Conservation (phyloP, 2,329 filamentous ascomycete genomes). For the Phyllosticta paracitricarpa region DNA sequence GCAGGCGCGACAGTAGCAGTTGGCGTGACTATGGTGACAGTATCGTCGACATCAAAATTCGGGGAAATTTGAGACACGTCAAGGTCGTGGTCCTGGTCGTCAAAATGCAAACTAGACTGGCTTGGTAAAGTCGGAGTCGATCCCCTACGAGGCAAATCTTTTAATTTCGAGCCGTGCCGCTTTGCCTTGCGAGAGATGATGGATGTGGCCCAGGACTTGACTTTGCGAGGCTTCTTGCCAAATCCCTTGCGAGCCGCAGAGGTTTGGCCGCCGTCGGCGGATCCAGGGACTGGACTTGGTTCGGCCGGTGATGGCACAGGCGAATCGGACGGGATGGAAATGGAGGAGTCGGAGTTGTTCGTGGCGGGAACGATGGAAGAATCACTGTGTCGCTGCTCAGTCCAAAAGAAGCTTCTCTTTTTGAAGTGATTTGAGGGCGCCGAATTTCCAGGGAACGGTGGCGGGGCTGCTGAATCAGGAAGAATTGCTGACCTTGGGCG, state of each 20-base stretch:
- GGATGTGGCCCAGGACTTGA: conserved; percentile 62
- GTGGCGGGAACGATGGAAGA: conserved; percentile 20
- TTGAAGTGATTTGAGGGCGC: conserved; percentile 19
- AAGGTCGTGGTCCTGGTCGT: conserved; percentile 23
- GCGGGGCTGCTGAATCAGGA: conserved; percentile 14
- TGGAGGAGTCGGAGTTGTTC: conserved; percentile 26
- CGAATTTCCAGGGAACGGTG: conserved; percentile 11
- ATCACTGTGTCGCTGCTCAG: conserved; percentile 43
- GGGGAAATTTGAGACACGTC: conserved; percentile 24
- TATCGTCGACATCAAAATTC: conserved; percentile 33
- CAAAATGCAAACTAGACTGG: conserved; percentile 13
- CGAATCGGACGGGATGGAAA: conserved; percentile 15
- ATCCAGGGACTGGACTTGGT: neutral
- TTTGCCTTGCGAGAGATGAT: conserved; percentile 56
- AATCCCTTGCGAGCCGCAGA: conserved; percentile 6
- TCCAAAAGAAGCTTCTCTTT: conserved; percentile 29
- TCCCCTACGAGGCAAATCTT: conserved; percentile 20
- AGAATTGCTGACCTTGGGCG: conserved; percentile 28
- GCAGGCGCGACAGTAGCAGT: conserved; percentile 16
- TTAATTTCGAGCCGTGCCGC: conserved; percentile 36
- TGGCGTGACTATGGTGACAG: conserved; percentile 31
- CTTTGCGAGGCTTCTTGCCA: conserved; percentile 48
- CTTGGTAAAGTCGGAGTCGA: conserved; percentile 19
- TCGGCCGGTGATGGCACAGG: conserved; percentile 4
- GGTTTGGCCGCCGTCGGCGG: neutral